Evolutionary conservation across 139 green algal species (phyloP), one percentile per base, ranked within the genome.

Genomic region (Chlorella sp.): DNA sequence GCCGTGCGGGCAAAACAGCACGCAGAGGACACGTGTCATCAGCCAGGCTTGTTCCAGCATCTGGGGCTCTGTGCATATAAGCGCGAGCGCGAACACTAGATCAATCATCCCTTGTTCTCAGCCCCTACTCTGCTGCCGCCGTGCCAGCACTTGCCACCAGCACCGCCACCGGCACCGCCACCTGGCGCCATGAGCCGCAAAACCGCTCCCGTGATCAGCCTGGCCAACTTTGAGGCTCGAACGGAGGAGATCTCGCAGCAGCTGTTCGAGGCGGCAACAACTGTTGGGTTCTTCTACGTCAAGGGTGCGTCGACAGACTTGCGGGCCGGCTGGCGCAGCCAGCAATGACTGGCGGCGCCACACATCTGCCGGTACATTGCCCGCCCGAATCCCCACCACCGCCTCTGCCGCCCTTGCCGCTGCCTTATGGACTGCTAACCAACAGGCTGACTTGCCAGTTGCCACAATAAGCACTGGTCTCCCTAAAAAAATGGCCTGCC

Each of bases 281-380:
- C 88, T 22, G 30, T 90, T 5, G 90, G 90, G 2, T 93, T 91
- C 83, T 91, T 92, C 71, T 92, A 91, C 83, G 85, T 90, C 77
- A 22, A 87, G 87, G 32, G 48, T 42, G 80, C 26, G 80, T 39
- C 0, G 39, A 26, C n/a, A 78, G 32, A 40, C 75, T 2, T 34
- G 28, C 5, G 73, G 73, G 73, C 11, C 34, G 71, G n/a, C 3
- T 57, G 48, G 48, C 48, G 9, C 7, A 57, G 7, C 48, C 48
- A 9, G 48, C n/a, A n/a, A n/a, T n/a, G n/a, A n/a, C 7, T 57
- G 48, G 7, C 48, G 48, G 7, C 48, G 9, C 7, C 48, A 9
- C 48, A 57, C 48, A 57, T 57, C 48, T 57, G 48, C 48, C 48
- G 48, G 48, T 57, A 57, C 48, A n/a, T 57, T 57, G 48, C 48